These are phyloP conservation scores for Rhynchospora tenuis DNA, from an alignment of 176 grass and related monocot genomes.

Conservation along the genomic window DNA sequence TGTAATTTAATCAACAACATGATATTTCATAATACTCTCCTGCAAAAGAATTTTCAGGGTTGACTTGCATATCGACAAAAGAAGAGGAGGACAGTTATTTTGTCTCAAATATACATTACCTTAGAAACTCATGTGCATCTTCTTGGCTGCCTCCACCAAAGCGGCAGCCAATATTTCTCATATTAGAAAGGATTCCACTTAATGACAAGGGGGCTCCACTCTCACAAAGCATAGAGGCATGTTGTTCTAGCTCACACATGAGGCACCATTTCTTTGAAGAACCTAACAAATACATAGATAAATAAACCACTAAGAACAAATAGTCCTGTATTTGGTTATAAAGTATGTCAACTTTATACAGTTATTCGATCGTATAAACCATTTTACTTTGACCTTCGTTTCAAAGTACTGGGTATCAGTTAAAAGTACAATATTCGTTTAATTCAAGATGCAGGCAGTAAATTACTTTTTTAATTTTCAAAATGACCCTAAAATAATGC, in stretches of 20 bases:
- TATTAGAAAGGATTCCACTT: slow-evolving; percentile 90
- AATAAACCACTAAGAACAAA: neutral
- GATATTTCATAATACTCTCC: neutral
- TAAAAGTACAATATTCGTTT: neutral
- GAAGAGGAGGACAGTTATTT: slow-evolving; percentile 9
- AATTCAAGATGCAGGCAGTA: neutral
- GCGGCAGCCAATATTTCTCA: slow-evolving; percentile 79
- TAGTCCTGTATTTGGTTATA: neutral
- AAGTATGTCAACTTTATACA: neutral
- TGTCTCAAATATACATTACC: slow-evolving; percentile 35
- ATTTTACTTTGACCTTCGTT: neutral
- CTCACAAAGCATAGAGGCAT: slow-evolving; percentile 83
- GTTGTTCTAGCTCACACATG: slow-evolving; percentile 97
- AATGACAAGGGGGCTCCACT: slow-evolving; percentile 69
- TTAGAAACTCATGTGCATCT: slow-evolving; percentile 99
- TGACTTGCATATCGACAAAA: slow-evolving; percentile 7
- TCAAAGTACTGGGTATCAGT: neutral
- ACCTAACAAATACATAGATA: slow-evolving; percentile 48
- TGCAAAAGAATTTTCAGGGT: neutral
- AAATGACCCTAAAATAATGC: neutral
- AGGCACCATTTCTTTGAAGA: slow-evolving; percentile 89
- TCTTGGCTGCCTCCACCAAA: slow-evolving; percentile 97
- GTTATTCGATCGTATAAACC: neutral
- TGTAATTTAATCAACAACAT: neutral
- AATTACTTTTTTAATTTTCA: neutral